Percentiles rank a stretch among this genome's conserved stretches.
Evolutionary conservation across 2,329 filamentous ascomycete genomes (phyloP).

Genomic region (Diaporthe vexans): DNA sequence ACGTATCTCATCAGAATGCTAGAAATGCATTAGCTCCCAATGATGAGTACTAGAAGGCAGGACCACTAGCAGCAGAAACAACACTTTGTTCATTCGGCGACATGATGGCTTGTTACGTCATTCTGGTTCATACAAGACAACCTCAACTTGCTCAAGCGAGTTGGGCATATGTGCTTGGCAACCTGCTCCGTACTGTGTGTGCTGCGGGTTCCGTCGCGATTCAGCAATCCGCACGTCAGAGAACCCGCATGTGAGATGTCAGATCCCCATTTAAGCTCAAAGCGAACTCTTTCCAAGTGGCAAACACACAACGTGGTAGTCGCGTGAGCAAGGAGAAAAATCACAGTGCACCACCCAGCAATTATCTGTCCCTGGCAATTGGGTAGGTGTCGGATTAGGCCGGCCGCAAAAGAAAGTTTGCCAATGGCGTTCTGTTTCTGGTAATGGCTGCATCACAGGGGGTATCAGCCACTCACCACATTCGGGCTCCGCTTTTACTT

Average conservation of each 20-base stretch:
- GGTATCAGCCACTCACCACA: not conserved
- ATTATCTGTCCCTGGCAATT: not conserved
- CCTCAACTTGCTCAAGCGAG: not conserved
- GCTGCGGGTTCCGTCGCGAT: conserved; percentile 9
- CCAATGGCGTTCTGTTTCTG: not conserved
- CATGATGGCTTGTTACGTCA: conserved; percentile 1
- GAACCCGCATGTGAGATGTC: not conserved
- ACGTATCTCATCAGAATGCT: no score
- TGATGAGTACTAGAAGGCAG: not conserved
- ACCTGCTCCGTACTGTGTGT: not conserved
- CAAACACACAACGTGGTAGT: not conserved
- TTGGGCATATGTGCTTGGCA: not conserved
- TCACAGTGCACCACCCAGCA: not conserved
- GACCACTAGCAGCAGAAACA: not conserved
- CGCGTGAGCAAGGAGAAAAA: no score
- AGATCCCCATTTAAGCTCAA: not conserved
- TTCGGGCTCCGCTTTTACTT: not conserved
- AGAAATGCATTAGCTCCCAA: not conserved
- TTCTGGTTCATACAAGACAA: not conserved
- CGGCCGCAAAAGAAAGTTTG: no score
- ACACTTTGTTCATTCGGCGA: not conserved
- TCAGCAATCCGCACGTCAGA: conserved; percentile 21
- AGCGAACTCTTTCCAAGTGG: not conserved
- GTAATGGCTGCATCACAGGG: not conserved
- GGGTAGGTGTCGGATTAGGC: not conserved